Conservation (phyloP, 805 yeast species). For the Candida fluviatilis region DNA sequence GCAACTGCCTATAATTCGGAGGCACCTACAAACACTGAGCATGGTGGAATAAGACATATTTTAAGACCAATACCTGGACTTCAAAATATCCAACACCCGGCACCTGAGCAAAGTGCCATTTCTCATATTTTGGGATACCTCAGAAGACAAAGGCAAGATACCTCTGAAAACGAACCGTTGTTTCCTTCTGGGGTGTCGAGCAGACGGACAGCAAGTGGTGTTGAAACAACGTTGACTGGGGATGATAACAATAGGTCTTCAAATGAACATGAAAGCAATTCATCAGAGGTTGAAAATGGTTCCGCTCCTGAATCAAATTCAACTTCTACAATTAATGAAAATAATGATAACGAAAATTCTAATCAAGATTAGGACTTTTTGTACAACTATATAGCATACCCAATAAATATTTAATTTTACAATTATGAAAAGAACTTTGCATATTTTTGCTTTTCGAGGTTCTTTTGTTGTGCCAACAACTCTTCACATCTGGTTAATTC, state of each 20-base stretch:
- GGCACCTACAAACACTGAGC: constrained; percentile 1
- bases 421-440: constrained; percentile 54
- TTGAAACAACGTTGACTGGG: constrained; percentile 26
- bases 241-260: constrained; percentile 1
- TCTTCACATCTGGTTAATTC: constrained; percentile 42
- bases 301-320: background rate
- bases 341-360: constrained; percentile 2
- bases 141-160: constrained; percentile 7
- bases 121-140: constrained; percentile 7
- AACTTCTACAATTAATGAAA: background rate
- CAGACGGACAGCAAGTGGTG: constrained; percentile 43
- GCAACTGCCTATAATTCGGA: background rate
- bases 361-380: background rate
- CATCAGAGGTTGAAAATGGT: background rate
- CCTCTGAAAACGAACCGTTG: constrained; percentile 8
- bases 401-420: constrained; percentile 1
- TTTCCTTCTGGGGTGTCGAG: constrained; percentile 49
- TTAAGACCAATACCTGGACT: constrained; percentile 3
- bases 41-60: constrained; percentile 1
- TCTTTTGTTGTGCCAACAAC: constrained; percentile 39
- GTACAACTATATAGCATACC: constrained; percentile 1
- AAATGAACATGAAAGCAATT: background rate
- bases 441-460: constrained; percentile 49
- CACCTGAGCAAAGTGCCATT: constrained; percentile 2
- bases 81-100: background rate